These are phyloP conservation scores for Cladorrhinum sp. DNA, from an alignment of 2,329 filamentous ascomycete species.

Conservation along the genomic window DNA sequence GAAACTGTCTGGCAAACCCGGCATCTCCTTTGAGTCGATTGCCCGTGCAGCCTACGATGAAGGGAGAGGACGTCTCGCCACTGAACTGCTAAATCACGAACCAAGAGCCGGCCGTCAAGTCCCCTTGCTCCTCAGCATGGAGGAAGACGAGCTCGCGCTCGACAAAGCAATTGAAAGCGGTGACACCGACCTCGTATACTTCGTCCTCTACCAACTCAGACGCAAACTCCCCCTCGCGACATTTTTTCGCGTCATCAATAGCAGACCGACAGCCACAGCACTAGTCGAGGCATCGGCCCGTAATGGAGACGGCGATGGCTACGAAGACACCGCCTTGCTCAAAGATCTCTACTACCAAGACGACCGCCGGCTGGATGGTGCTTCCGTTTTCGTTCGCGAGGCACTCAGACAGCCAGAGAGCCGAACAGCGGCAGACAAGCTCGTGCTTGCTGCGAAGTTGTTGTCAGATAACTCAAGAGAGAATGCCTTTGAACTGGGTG, in stretches of 20 bases:
- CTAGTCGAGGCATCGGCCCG: slow-evolving; percentile 81
- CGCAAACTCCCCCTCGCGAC: slow-evolving; percentile 84
- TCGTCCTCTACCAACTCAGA: slow-evolving; percentile 82
- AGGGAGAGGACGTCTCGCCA: slow-evolving; percentile 83
- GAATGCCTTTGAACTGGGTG: slow-evolving; percentile 66
- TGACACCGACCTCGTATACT: slow-evolving; percentile 89
- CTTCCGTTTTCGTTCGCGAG: slow-evolving; percentile 82
- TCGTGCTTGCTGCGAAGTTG: slow-evolving; percentile 80
- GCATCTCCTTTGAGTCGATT: slow-evolving; percentile 94
- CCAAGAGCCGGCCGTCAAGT: slow-evolving; percentile 95
- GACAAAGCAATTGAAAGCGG: slow-evolving; percentile 97
- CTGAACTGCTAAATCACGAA: slow-evolving; percentile 87
- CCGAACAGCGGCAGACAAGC: slow-evolving; percentile 73
- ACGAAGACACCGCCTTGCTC: slow-evolving; percentile 69
- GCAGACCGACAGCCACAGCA: slow-evolving; percentile 78
- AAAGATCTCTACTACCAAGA: slow-evolving; percentile 99
- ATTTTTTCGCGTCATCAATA: slow-evolving; percentile 91
- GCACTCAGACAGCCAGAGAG: slow-evolving; percentile 71
- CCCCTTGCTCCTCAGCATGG: slow-evolving; percentile 87
- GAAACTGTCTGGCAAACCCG: slow-evolving; percentile 80
- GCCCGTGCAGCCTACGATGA: slow-evolving; percentile 92
- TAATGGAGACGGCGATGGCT: slow-evolving; percentile 45
- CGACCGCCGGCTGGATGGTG: slow-evolving; percentile 82
- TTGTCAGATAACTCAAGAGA: slow-evolving; percentile 78
- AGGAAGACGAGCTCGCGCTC: slow-evolving; percentile 89